Conservation (phyloP, 2,329 filamentous ascomycete species). For the Claviceps capensis region DNA sequence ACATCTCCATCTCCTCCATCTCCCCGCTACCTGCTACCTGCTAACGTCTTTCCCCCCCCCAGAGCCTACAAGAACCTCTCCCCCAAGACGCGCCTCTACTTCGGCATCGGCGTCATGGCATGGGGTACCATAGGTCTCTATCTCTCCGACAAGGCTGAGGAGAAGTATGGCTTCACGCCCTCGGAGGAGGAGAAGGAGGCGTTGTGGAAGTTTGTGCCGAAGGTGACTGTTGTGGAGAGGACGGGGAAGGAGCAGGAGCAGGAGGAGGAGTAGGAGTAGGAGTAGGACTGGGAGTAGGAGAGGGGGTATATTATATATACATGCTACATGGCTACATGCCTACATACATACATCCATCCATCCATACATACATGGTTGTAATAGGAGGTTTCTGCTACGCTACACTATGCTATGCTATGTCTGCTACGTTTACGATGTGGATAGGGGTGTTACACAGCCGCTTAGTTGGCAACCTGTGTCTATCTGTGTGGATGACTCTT, state of each 20-base stretch:
- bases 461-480: no score
- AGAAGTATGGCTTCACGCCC: constrained; percentile 57
- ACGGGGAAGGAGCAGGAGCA: not conserved
- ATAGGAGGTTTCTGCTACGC: no score
- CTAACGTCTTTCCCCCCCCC: not conserved
- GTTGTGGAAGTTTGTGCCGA: constrained; percentile 47
- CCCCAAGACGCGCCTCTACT: constrained; percentile 52
- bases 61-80: constrained; percentile 58
- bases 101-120: constrained; percentile 61
- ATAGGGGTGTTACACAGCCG: no score
- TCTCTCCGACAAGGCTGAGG: constrained; percentile 58
- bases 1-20: not conserved
- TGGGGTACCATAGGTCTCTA: constrained; percentile 67
- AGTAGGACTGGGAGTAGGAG: no score
- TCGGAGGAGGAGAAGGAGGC: constrained; percentile 59
- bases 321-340: no score
- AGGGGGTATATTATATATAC: no score
- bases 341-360: no score
- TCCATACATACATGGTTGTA: no score
- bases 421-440: no score
- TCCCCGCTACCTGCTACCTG: not conserved
- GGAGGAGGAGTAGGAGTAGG: no score
- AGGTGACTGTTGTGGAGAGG: constrained; percentile 44
- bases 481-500: no score
- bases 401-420: no score